These are phyloP conservation scores for Sutorius australiensis DNA, from an alignment of 768 basidiomycete genomes.

Conservation along the genomic window DNA sequence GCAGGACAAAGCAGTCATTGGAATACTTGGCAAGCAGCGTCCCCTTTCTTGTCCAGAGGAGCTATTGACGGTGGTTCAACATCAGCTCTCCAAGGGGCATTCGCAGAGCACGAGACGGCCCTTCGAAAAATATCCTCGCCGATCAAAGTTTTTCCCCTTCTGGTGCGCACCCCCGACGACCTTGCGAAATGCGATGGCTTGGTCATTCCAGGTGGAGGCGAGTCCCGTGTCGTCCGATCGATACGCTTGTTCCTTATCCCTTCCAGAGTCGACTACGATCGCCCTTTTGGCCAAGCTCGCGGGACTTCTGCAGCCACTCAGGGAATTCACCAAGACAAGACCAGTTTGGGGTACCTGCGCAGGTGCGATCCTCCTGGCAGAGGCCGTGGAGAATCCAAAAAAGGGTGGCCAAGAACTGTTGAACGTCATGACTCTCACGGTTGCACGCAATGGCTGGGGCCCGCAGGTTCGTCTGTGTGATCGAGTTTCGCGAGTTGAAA, in stretches of 20 bases:
- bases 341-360: constrained; percentile 97
- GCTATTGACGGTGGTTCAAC: neutral
- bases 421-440: constrained; percentile 72
- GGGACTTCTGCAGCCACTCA: constrained; percentile 77
- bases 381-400: constrained; percentile 70
- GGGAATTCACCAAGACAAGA: constrained; percentile 63
- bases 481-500: neutral
- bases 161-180: constrained; percentile 75
- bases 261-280: constrained; percentile 87
- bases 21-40: constrained; percentile 47
- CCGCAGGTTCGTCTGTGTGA: constrained; percentile 55
- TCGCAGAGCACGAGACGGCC: constrained; percentile 77
- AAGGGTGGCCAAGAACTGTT: constrained; percentile 86
- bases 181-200: constrained; percentile 75
- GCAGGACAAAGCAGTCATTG: constrained; percentile 34
- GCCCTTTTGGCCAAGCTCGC: constrained; percentile 68
- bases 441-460: constrained; percentile 92
- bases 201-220: constrained; percentile 91
- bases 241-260: neutral
- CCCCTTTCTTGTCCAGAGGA: neutral
- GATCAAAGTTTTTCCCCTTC: constrained; percentile 43
- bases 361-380: constrained; percentile 85
- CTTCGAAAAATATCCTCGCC: constrained; percentile 55
- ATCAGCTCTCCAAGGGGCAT: constrained; percentile 89
- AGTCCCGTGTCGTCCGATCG: constrained; percentile 12